Base-by-base conservation (phyloP, 805 yeast species). In the Saccharomycopsis synnaedendra region DNA sequence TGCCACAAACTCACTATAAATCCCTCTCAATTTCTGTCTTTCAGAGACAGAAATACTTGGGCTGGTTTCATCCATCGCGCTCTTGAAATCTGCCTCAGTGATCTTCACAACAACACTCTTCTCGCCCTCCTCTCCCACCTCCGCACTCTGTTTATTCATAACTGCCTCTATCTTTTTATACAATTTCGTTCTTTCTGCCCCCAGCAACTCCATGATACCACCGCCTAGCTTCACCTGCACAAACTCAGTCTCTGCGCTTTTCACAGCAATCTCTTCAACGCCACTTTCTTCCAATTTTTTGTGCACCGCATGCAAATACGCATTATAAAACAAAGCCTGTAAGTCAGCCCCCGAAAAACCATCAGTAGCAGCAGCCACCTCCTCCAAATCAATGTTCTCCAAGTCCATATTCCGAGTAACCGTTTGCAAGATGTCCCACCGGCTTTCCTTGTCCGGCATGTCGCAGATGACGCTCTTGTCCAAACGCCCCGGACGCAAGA, bases 301-400 rank as follows among this genome's bases (percentile, higher is more conserved):
- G 59, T 85, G 93, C 4, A 84, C 88, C 9, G 95, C 94, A 55
- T 80, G 82, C 60, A 90, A 69, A 61, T 89, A 87, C 0, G 97
- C 96, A 63, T 87, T 93, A 63, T 88, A 90, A 39, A 88, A 81
- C 43, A 90, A 63, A 0, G 96, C 96, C 64, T 89, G 97, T 60
- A 90, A 67, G 64, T 90, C 98, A 0, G 98, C 98, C 10, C 96
- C 96, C 9, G 96, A 84, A 56, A 75, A 89, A 0, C 96, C 96
- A 0, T 72, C 77, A 0, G 95, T 79, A 3, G 60, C 54, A 7
- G 57, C 54, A 0, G 95, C 89, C 43, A 87, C 64, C 4, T 61
- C 66, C 1, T 64, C 63, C 41, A 87, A 61, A 42, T 75, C 64
- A n/a, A 80, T 80, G 29, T 64, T 71, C 19, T 67, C 70, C 5